phyloP scores from a whole-genome alignment of 805 yeast species.

The Starmerella roubikii region DNA sequence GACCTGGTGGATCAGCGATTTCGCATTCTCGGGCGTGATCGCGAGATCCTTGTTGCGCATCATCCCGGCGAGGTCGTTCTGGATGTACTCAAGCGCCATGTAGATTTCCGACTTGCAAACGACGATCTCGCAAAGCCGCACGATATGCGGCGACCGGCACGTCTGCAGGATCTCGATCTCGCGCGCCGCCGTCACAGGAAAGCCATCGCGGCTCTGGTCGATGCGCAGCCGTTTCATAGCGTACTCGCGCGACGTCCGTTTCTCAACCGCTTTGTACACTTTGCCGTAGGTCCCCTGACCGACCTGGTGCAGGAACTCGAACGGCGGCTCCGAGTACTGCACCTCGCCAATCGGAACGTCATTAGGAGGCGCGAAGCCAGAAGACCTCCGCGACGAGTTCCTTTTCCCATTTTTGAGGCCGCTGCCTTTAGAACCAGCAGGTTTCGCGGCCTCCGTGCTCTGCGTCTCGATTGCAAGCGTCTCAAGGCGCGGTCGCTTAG shows the following conservation, averaged over 20 bases:
- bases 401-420: no score
- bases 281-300: conserved; percentile 99
- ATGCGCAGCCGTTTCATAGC: conserved; percentile 76
- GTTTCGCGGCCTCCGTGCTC: no score
- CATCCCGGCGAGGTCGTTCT: conserved; percentile 84
- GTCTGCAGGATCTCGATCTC: conserved; percentile 78
- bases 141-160: conserved; percentile 68
- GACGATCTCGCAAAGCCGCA: conserved; percentile 79
- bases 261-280: conserved; percentile 76
- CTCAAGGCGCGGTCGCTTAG: no score
- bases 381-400: no score
- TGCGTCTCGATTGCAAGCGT: no score
- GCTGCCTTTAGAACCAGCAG: no score
- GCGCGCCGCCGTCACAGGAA: conserved; percentile 89
- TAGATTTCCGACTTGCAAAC: conserved; percentile 55
- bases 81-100: conserved; percentile 89
- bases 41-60: conserved; percentile 58
- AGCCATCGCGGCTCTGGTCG: conserved; percentile 83
- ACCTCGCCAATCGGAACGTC: conserved; percentile 1
- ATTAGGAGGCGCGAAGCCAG: no score
- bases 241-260: conserved; percentile 52
- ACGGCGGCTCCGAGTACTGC: conserved; percentile 24
- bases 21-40: conserved; percentile 54
- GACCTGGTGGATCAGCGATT: conserved; percentile 65
- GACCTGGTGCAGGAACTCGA: conserved; percentile 69